Percentiles rank a stretch among this genome's conserved stretches.
Evolutionary conservation across 768 basidiomycete species (phyloP).

Genomic region (Suillus subalutaceus): DNA sequence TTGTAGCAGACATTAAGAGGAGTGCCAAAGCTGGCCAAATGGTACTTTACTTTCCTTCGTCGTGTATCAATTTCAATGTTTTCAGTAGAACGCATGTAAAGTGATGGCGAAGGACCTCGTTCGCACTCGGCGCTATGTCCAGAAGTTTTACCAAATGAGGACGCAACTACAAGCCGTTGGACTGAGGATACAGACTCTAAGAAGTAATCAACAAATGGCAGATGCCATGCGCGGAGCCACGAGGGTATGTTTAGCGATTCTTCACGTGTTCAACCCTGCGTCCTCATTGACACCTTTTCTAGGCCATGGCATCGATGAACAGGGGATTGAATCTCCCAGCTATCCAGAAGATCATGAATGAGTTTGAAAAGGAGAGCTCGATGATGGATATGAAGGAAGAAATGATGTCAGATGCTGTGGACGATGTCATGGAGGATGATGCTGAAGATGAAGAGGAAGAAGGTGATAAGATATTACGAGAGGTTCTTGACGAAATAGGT

Average conservation of each 20-base stretch:
- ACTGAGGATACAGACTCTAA: conserved; percentile 91
- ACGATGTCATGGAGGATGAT: conserved; percentile 95
- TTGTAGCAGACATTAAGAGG: conserved; percentile 93
- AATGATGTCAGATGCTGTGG: conserved; percentile 99
- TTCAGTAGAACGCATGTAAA: conserved; percentile 90
- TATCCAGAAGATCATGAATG: conserved; percentile 96
- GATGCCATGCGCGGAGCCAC: conserved; percentile 99
- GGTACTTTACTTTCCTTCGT: conserved; percentile 47
- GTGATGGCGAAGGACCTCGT: conserved; percentile 99
- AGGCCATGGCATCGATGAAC: conserved; percentile 99
- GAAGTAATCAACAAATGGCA: conserved; percentile 99
- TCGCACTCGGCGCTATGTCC: conserved; percentile 90
- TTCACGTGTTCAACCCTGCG: conserved; percentile 4
- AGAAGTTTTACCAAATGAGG: conserved; percentile 99
- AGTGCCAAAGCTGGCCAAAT: conserved; percentile 95
- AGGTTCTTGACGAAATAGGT: conserved; percentile 97
- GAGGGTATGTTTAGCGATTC: conserved; percentile 59
- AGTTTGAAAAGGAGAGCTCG: conserved; percentile 96
- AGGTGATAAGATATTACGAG: conserved; percentile 91
- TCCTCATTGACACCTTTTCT: conserved; percentile 14
- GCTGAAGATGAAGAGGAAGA: conserved; percentile 94
- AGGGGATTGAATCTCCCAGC: conserved; percentile 91
- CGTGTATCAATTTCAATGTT: conserved; percentile 21
- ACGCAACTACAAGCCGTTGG: conserved; percentile 97
- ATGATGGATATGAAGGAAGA: conserved; percentile 99